Evolutionary conservation across 345 rosid species (phyloP), one percentile per base, ranked within the genome.

Genomic region (Lumnitzera littorea): DNA sequence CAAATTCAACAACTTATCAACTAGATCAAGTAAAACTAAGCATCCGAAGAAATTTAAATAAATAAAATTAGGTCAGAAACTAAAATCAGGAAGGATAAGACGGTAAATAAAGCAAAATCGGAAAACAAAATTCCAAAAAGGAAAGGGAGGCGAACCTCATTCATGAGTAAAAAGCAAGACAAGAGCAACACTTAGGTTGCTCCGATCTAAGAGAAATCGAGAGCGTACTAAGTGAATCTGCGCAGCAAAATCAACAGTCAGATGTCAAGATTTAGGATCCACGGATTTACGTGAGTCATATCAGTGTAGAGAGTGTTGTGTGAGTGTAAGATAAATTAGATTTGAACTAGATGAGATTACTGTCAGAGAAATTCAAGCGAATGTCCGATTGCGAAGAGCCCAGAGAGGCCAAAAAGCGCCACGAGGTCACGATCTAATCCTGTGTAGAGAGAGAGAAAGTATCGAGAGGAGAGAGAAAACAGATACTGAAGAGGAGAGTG

Each of bases 361-460:
- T 15, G 71, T 15, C 61, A 58, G 78, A 62, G 48, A 68, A 67
- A 77, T 48, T 62, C 64, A 61, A 55, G 83, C 58, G 68, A 63
- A 67, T 57, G 82, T 73, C 69, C 80, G 70, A 68, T 70, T 59
- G 57, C 48, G 71, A 62, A 65, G 55, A 63, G 74, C 69, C 56
- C 41, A 56, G 63, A 73, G 47, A 72, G 71, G 78, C 76, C 73
- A 71, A 76, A 69, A 68, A 51, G 65, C 24, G 68, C 73, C 67
- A 58, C 62, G 54, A 67, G 49, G 53, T 20, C 51, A 63, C 62
- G 20, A 49, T 50, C 29, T 6, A 36, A 14, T n/a, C 55, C 24
- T 2, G 46, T 36, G 43, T 36, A 36, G 43, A 36, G 43, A 36
- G 10, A 36, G 43, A 36, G 11, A 36, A 6, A 36, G 14, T 29